Base-by-base conservation (phyloP, 2,329 filamentous ascomycete species). In the Apiospora pterosperma region DNA sequence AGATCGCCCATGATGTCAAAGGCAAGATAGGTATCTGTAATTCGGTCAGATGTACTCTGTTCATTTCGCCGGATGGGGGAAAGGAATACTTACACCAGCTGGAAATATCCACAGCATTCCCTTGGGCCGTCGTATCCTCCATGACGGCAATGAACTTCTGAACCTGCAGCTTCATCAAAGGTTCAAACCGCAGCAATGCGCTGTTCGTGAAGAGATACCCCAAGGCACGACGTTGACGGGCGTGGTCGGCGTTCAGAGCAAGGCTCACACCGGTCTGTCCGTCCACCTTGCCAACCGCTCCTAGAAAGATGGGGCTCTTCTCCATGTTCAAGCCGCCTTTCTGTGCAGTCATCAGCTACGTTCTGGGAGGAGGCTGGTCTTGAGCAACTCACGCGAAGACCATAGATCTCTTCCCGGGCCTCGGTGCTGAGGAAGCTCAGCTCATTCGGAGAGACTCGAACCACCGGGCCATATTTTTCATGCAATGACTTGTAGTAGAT, bases 391-490 rank as follows among this genome's bases (percentile, higher is more conserved):
- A 74, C 73, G 8, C 69, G 68, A 59, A 69, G 61, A 0, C 72
- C 69, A 25, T 74, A 74, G 5, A 74, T 75, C n/a, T 73, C 71
- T 21, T 75, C 69, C 60, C 72, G 71, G 2, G 73, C 73, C n/a
- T 70, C 63, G 34, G 68, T 65, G 12, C 66, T 66, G 59, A 69
- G 67, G 60, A 75, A 75, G 58, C 67, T 72, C n/a, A 75, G 64
- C 52, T 75, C 73, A 36, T 73, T 67, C 1, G 72, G 72, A 16
- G 71, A 68, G 1, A 73, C 67, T 7, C 71, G 65, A 10, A 75
- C 71, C 8, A 73, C 73, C 0, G 71, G 68, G 66, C 72, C 71
- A 23, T 72, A 72, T 67, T 67, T 66, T n/a, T 74, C 67, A 63
- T 75, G 73, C 21, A 74, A 63, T 31, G 61, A 62, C 58, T 64